Conservation (phyloP, 2,329 filamentous ascomycete species). For the Purpureocillium takamizusanense region DNA sequence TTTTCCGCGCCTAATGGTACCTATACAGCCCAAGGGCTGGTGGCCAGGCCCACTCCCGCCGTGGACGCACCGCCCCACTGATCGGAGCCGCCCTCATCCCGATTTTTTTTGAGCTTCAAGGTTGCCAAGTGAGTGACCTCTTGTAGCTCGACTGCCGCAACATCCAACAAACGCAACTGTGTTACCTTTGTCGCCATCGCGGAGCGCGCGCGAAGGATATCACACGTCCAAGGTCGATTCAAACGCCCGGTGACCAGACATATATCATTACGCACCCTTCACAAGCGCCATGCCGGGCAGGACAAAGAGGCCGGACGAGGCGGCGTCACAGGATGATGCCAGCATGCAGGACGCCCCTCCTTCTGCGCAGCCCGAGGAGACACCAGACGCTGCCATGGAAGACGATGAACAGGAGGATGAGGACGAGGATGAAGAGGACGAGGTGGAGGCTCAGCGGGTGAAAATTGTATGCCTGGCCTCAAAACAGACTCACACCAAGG, state of each 20-base stretch:
- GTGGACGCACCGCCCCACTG: too few species aligned
- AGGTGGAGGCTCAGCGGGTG: conserved; percentile 46
- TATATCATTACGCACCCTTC: background rate
- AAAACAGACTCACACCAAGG: too few species aligned
- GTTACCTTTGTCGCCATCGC: too few species aligned
- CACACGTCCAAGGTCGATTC: too few species aligned
- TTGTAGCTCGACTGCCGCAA: background rate
- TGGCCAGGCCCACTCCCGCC: too few species aligned
- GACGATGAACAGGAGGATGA: conserved; percentile 28
- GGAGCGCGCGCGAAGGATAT: too few species aligned
- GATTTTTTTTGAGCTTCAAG: too few species aligned
- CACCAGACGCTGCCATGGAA: conserved; percentile 23
- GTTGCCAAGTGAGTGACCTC: background rate
- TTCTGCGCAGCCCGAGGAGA: conserved; percentile 24
- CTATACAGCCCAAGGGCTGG: too few species aligned
- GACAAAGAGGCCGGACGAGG: conserved; percentile 24
- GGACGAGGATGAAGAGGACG: conserved; percentile 36
- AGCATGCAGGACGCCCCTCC: conserved; percentile 36
- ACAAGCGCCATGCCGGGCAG: conserved; percentile 28
- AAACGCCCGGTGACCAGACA: too few species aligned
- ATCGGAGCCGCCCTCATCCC: too few species aligned
- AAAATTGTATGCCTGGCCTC: conserved; percentile 42
- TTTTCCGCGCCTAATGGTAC: background rate
- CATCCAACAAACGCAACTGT: background rate
- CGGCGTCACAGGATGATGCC: conserved; percentile 25